Conservation (phyloP, 2,329 filamentous ascomycete species). For the Pseudocercospora cruenta region DNA sequence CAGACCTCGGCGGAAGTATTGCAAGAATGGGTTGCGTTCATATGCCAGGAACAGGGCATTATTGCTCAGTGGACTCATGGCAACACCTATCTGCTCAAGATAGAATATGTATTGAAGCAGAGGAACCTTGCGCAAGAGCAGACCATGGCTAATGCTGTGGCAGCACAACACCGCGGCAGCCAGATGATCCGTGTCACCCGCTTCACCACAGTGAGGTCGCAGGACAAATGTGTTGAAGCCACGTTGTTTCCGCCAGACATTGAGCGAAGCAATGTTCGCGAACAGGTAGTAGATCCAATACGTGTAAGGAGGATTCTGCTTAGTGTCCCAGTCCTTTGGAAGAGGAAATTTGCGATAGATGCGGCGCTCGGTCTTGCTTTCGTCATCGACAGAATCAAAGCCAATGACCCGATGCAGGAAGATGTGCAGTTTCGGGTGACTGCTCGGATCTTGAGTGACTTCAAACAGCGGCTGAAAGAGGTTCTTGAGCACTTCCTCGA, state of each 20-base stretch:
- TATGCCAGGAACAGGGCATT: constrained; percentile 96
- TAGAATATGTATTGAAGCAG: constrained; percentile 97
- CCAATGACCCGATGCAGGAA: constrained; percentile 95
- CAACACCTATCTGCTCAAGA: constrained; percentile 95
- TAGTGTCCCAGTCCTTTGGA: constrained; percentile 83
- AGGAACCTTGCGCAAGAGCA: constrained; percentile 90
- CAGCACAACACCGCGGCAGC: constrained; percentile 89
- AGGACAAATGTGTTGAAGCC: constrained; percentile 96
- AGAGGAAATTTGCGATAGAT: constrained; percentile 96
- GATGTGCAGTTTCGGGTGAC: constrained; percentile 88
- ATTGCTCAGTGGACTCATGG: constrained; percentile 99
- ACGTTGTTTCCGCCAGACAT: constrained; percentile 84
- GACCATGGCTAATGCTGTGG: constrained; percentile 94
- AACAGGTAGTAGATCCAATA: constrained; percentile 99
- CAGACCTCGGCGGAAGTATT: constrained; percentile 90
- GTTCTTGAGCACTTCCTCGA: constrained; percentile 87
- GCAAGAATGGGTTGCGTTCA: constrained; percentile 92
- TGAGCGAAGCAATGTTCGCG: constrained; percentile 89
- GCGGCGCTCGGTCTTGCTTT: constrained; percentile 92
- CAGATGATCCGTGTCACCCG: constrained; percentile 93
- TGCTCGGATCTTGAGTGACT: constrained; percentile 82
- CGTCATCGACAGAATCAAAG: constrained; percentile 96
- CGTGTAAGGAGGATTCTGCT: constrained; percentile 95
- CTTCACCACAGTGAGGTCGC: constrained; percentile 93
- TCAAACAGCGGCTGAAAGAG: constrained; percentile 94